Evolutionary conservation across 1,284 basidiomycete species (phyloP).

Genomic region (Sporisorium reilianum): DNA sequence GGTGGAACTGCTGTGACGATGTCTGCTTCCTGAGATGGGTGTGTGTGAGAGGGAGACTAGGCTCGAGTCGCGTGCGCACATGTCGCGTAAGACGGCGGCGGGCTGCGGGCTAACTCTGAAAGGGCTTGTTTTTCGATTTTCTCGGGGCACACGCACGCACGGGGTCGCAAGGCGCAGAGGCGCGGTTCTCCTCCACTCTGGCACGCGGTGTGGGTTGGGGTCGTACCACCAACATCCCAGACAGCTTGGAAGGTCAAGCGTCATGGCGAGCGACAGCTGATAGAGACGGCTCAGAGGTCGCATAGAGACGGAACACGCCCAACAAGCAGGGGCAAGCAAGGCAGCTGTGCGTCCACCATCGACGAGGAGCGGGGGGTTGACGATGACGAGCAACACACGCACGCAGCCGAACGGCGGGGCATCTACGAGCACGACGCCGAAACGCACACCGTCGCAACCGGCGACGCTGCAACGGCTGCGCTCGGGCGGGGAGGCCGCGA

Average conservation of each 20-base stretch:
- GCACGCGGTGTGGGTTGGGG: no score
- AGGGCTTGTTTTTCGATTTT: background rate
- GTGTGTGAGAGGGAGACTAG: background rate
- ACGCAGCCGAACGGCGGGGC: background rate
- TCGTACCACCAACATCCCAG: no score
- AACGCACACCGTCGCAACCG: background rate
- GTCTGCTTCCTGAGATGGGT: no score
- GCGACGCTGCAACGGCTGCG: slow-evolving; percentile 17
- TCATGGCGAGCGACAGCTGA: background rate
- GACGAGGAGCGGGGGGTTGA: no score
- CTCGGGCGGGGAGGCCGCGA: slow-evolving; percentile 11
- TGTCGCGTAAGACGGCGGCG: background rate
- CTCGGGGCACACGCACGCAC: background rate
- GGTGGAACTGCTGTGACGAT: no score
- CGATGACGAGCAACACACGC: slow-evolving; percentile 13
- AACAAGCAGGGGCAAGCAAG: no score
- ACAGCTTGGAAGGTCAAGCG: no score
- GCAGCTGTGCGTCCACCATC: no score
- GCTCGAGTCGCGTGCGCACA: background rate
- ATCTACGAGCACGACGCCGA: background rate
- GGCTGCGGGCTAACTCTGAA: background rate
- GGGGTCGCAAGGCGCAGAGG: background rate
- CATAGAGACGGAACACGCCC: no score
- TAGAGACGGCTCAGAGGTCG: background rate
- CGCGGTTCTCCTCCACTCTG: slow-evolving; percentile 1